Evolutionary conservation across 352 stramenopile genomes (phyloP), one percentile per base, ranked within the genome.

Genomic region (Phytopythium cucurbitacearum): DNA sequence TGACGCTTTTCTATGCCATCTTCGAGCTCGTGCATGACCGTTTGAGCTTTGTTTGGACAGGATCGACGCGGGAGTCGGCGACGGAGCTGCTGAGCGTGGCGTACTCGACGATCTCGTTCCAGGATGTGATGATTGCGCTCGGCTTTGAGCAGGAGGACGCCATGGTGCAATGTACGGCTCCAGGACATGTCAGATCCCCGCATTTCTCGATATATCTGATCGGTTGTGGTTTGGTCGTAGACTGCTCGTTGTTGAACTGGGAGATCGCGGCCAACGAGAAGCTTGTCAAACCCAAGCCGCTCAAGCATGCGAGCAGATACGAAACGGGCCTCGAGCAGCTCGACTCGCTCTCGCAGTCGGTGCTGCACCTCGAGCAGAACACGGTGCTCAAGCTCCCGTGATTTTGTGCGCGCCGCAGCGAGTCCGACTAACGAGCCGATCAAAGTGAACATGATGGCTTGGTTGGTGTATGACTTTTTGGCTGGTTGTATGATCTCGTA

Each of bases 351-450:
- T 77, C 79, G 37, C 67, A 82, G 56, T 77, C 78, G 34, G 76
- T 89, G 62, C 65, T 89, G 41, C 76, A 87, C 65, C 64, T 89
- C 57, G 79, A 89, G 64, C 73, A 87, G 60, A 85, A 73, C 60
- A 89, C 74, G 13, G 52, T 86, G 34, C 49, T 85, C 39, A 86
- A 85, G 60, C 56, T 89, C 15, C 56, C 64, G 33, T 86, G 56
- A 78, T 15, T 16, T 51, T 56, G 46, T 48, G 40, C 21, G 21
- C 21, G 21, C 21, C 21, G 21, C 21, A 28, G 21, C 21, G 21
- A 28, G 21, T 28, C 21, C 21, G 21, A 28, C 21, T 28, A 28
- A 28, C 21, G 21, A 28, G 21, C 21, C 5, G 8, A 16, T 28
- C 10, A 15, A 43, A 9, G n/a, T 33, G 40, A 33, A 3, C 40